These are phyloP conservation scores for Phytophthora europaea DNA, from an alignment of 352 stramenopile species.

Conservation along the genomic window DNA sequence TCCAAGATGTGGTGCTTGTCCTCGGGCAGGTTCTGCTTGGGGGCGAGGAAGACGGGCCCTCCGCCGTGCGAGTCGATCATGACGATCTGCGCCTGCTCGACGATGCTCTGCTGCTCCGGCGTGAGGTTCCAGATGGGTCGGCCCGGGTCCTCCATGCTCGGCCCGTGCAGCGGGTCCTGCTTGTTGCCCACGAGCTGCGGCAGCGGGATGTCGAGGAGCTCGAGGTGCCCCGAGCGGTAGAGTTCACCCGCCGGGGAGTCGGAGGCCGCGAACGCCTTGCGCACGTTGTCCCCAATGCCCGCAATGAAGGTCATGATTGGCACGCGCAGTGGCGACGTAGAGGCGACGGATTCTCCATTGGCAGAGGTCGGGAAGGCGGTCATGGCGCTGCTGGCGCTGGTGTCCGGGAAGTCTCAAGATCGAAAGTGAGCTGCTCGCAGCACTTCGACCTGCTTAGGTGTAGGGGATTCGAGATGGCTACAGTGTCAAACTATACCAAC, in stretches of 20 bases:
- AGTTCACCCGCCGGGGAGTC: conserved; percentile 31
- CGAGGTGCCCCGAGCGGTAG: conserved; percentile 41
- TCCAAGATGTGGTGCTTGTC: conserved; percentile 43
- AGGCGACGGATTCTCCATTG: conserved; percentile 10
- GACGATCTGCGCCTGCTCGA: conserved; percentile 41
- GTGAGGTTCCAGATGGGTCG: conserved; percentile 38
- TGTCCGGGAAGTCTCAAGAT: background rate
- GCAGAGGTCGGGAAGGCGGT: conserved; percentile 18
- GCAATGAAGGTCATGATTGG: conserved; percentile 46
- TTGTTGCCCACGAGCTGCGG: conserved; percentile 47
- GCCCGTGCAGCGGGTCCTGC: conserved; percentile 40
- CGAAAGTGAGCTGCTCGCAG: background rate
- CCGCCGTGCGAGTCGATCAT: conserved; percentile 45
- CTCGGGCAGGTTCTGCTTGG: conserved; percentile 42
- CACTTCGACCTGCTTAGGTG: background rate
- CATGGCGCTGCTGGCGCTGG: conserved; percentile 9
- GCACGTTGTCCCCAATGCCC: conserved; percentile 39
- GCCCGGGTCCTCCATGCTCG: conserved; percentile 38
- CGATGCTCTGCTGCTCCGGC: conserved; percentile 37
- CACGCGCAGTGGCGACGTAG: conserved; percentile 15
- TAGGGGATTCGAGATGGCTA: conserved; percentile 12
- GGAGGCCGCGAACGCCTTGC: conserved; percentile 36
- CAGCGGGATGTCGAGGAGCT: conserved; percentile 43
- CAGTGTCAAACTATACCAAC: conserved; percentile 12
- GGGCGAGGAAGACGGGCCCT: conserved; percentile 36